Conservation (phyloP, 1,284 basidiomycete genomes). For the Volvariella surrecta region DNA sequence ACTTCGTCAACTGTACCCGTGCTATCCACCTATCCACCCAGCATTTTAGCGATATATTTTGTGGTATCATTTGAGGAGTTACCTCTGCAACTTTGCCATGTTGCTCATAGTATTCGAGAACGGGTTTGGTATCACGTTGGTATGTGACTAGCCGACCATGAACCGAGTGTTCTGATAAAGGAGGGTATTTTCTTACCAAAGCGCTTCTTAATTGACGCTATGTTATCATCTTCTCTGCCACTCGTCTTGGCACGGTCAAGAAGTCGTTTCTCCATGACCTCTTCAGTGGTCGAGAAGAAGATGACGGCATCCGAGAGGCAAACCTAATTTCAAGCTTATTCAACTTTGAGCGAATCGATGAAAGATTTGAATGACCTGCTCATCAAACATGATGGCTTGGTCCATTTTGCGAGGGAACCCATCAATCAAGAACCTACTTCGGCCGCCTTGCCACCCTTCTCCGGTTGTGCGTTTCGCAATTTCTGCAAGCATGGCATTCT, state of each 20-base stretch:
- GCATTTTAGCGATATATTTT: background rate
- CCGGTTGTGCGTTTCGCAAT: conserved; percentile 36
- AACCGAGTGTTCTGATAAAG: conserved; percentile 4
- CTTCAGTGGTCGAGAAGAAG: conserved; percentile 87
- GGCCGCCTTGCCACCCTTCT: conserved; percentile 65
- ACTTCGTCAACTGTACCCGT: conserved; percentile 70
- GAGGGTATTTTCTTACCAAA: conserved; percentile 58
- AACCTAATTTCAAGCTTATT: conserved; percentile 40
- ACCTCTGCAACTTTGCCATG: conserved; percentile 78
- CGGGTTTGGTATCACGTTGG: conserved; percentile 90
- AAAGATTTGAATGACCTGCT: conserved; percentile 48
- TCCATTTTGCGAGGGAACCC: conserved; percentile 99
- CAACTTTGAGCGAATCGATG: background rate
- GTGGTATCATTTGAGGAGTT: conserved; percentile 16
- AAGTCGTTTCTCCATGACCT: conserved; percentile 82
- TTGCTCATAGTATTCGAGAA: conserved; percentile 79
- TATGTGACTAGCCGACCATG: conserved; percentile 62
- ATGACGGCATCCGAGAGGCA: conserved; percentile 77
- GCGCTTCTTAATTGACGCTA: conserved; percentile 93
- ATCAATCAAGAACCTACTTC: conserved; percentile 90
- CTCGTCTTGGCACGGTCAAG: conserved; percentile 90
- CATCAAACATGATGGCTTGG: conserved; percentile 91
- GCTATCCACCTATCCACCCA: conserved; percentile 60
- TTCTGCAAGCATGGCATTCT: conserved; percentile 83
- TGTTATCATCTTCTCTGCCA: conserved; percentile 94